phyloP scores from a whole-genome alignment of 129 eudicot genomes.

The Cynara cardunculus region DNA sequence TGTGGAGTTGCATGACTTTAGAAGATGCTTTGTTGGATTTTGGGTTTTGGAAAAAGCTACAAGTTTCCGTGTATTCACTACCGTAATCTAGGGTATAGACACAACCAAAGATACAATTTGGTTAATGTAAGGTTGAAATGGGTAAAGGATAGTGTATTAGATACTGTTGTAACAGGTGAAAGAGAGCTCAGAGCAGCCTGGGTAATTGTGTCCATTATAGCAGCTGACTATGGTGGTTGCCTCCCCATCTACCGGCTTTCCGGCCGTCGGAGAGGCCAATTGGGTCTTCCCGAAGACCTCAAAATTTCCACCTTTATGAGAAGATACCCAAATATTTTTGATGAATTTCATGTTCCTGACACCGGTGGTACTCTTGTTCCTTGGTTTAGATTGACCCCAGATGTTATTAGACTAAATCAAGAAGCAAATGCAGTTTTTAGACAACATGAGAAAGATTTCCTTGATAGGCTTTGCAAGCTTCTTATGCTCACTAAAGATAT shows the following conservation, averaged over 20 bases:
- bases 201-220: slow-evolving; percentile 58
- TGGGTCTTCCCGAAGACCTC: slow-evolving; percentile 58
- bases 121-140: slow-evolving; percentile 81
- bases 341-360: slow-evolving; percentile 62
- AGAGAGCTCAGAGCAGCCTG: slow-evolving; percentile 59
- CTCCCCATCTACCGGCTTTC: slow-evolving; percentile 58
- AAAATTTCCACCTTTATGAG: slow-evolving; percentile 73
- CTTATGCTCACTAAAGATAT: slow-evolving; percentile 64
- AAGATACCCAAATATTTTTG: slow-evolving; percentile 66
- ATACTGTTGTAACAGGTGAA: slow-evolving; percentile 56
- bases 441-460: slow-evolving; percentile 45
- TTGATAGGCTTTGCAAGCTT: slow-evolving; percentile 66
- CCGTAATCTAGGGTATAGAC: slow-evolving; percentile 25
- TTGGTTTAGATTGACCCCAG: slow-evolving; percentile 49
- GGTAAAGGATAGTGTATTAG: slow-evolving; percentile 66
- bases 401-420: slow-evolving; percentile 36
- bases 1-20: slow-evolving; percentile 3
- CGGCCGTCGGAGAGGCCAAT: slow-evolving; percentile 50
- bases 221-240: slow-evolving; percentile 30
- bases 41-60: slow-evolving; percentile 7
- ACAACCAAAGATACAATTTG: slow-evolving; percentile 43
- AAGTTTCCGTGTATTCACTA: background rate
- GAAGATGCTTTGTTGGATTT: slow-evolving; percentile 20
- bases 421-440: slow-evolving; percentile 38
- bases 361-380: slow-evolving; percentile 78